Base-by-base conservation (phyloP, 495 filamentous ascomycete genomes). In the Tuber indicum region DNA sequence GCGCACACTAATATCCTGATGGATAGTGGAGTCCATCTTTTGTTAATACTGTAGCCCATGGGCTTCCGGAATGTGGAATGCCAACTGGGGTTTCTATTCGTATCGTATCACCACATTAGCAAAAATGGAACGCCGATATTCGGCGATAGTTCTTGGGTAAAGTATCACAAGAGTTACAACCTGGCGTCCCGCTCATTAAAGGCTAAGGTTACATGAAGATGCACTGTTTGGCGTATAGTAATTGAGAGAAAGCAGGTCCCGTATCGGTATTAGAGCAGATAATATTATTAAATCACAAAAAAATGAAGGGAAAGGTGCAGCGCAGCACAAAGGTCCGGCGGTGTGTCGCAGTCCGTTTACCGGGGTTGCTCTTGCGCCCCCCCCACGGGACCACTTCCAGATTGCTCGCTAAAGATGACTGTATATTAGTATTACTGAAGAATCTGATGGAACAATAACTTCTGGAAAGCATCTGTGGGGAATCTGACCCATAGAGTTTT, bases 401-500 rank as follows among this genome's bases (percentile, higher is more conserved):
- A 66, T 66, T 66, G 58, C 58, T 66, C 58, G 26, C 58, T 66
- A 66, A 66, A 66, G 26, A 66, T 17, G 16, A 36, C 58, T 66
- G 58, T 66, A 66, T 36, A 66, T 66, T 66, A 66, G 58, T 66
- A 36, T 66, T 14, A 5, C 26, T 36, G 58, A 66, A 7, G 26
- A 32, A 32, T 32, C 32, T 32, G 32, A 36, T 66, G 17, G 52
- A 62, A 3, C 10, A 36, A 8, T 17, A 17, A 17, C 36, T 66
- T 32, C 26, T 36, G 58, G 32, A 66, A 36, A 17, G 58, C n/a
- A 4, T 66, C 26, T 66, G 39, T 46, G 70, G 39, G 26, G 70
- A 74, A 43, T 77, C 86, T 78, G 82, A 88, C 87, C 86, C 86
- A 83, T 85, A 86, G 21, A 82, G 79, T 70, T 81, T 84, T 73